Base-by-base conservation (phyloP, 2,329 filamentous ascomycete species). In the Pleochaeta shiraiana region DNA sequence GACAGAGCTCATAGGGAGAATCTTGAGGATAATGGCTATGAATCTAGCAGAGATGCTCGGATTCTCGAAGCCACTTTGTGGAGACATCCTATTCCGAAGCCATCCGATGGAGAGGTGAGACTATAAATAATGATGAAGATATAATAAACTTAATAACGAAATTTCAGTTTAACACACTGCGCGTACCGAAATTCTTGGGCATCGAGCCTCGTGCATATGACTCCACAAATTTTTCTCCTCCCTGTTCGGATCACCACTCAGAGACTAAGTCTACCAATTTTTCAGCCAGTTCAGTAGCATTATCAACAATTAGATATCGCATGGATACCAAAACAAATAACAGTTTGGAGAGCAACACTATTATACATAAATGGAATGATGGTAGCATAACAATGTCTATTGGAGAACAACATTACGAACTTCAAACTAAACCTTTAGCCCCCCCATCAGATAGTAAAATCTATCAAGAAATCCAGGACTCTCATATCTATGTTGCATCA, bases 311-410 rank as follows among this genome's bases (percentile, higher is more conserved):
- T 60, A 83, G 87, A 66, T 88, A 85, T 75, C 83, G 85, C 64
- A 82, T 80, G 70, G 84, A 88, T 65, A 78, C 83, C 11, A 79
- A 79, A 33, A 85, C 83, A 0, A 79, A 81, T 61, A 12, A 24
- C 19, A 77, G 83, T 67, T 77, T 90, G 14, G 82, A 87, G 71
- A 90, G 87, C 71, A 92, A 92, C 72, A 82, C 88, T 1, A 81
- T 85, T 67, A 76, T 92, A 33, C 82, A 88, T 71, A 81, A 82
- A 69, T 92, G 88, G 88, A 89, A 84, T 67, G 88, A 92, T 71
- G 88, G 88, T 31, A 89, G 85, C 3, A 76, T 88, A 19, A 90
- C 87, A 12, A 77, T 92, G 28, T 82, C 86, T n/a, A 78, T 91
- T 28, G 88, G 87, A 16, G 83, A 83, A 66, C 83, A 85, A 67